Evolutionary conservation across 768 basidiomycete genomes (phyloP).

Genomic region (Pleurotus tuber-regium): DNA sequence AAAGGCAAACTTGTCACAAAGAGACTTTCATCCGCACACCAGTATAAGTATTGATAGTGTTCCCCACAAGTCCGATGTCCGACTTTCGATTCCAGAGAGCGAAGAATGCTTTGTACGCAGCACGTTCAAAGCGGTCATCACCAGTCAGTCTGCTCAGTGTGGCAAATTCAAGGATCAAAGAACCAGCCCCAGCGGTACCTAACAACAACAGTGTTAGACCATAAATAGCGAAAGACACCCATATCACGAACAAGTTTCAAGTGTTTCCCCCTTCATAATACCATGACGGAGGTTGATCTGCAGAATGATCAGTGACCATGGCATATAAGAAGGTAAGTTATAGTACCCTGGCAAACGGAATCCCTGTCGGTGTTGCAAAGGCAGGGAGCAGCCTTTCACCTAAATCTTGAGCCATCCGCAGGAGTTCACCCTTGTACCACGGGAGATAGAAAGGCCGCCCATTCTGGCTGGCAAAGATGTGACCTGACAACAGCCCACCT

Average conservation of each 20-base stretch:
- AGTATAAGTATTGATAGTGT: constrained; percentile 79
- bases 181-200: constrained; percentile 94
- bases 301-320: constrained; percentile 8
- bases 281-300: constrained; percentile 87
- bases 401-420: constrained; percentile 82
- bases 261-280: constrained; percentile 67
- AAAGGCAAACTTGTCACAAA: constrained; percentile 1
- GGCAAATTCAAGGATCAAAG: constrained; percentile 92
- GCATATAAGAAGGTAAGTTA: constrained; percentile 10
- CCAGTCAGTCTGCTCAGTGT: constrained; percentile 88
- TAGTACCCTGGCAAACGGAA: constrained; percentile 86
- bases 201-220: constrained; percentile 9
- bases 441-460: constrained; percentile 71
- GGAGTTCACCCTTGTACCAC: constrained; percentile 82
- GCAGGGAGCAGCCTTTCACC: constrained; percentile 86
- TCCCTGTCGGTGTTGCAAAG: constrained; percentile 86
- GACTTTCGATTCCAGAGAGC: constrained; percentile 92
- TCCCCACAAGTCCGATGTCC: constrained; percentile 82
- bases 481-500: constrained; percentile 85
- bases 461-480: constrained; percentile 70
- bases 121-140: constrained; percentile 87
- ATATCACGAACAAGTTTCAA: constrained; percentile 74
- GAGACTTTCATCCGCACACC: constrained; percentile 52
- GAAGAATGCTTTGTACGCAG: constrained; percentile 87
- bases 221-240: background rate